Percentiles rank a stretch among this genome's conserved stretches.
Conservation (phyloP, 441 rosid genomes). For the Oxalis stricta region DNA sequence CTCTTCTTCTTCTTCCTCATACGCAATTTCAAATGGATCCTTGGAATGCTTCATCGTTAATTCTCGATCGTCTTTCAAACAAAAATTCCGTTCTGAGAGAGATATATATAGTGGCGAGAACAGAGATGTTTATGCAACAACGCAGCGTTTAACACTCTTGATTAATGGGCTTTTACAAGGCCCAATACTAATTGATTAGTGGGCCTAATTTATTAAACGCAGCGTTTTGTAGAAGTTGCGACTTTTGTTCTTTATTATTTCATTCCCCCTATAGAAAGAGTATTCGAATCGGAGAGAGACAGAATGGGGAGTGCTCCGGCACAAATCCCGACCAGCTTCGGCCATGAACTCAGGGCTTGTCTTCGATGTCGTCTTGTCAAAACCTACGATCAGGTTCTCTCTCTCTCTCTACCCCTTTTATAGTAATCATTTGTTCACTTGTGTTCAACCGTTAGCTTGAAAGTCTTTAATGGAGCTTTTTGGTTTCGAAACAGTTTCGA, state of each 20-base stretch:
- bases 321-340: conserved; percentile 96
- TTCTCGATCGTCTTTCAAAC: not conserved
- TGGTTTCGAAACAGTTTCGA: conserved; percentile 43
- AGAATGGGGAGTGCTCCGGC: conserved; percentile 64
- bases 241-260: too few species aligned
- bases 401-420: not conserved
- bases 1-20: conserved; percentile 67
- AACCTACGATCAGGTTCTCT: conserved; percentile 81
- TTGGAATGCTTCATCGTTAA: conserved; percentile 56
- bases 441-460: not conserved
- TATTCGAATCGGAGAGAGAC: too few species aligned
- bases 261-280: too few species aligned
- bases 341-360: conserved; percentile 92
- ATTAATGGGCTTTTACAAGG: too few species aligned
- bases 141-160: too few species aligned
- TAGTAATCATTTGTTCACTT: not conserved
- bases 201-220: too few species aligned
- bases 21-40: conserved; percentile 84
- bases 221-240: too few species aligned
- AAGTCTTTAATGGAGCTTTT: not conserved
- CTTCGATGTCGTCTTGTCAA: conserved; percentile 93
- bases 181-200: too few species aligned
- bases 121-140: too few species aligned
- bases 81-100: too few species aligned
- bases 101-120: too few species aligned